Conservation (phyloP, 2,329 filamentous ascomycete species). For the Colletotrichum liaoningense region DNA sequence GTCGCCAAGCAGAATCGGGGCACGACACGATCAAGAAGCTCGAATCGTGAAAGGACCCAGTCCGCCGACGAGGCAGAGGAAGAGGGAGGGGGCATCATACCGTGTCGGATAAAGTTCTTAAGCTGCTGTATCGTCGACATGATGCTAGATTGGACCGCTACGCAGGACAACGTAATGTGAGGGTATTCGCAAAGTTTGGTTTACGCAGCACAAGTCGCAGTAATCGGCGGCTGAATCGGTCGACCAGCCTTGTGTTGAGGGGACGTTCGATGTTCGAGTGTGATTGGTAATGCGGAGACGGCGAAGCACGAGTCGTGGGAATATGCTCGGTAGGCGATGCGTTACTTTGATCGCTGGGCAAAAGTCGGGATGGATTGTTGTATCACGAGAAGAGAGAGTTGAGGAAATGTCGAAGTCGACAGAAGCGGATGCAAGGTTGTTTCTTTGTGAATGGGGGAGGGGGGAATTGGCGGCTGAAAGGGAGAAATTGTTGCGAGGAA, state of each 20-base stretch:
- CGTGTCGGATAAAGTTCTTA: slow-evolving; percentile 98
- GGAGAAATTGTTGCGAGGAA: slow-evolving; percentile 28
- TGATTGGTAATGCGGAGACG: slow-evolving; percentile 31
- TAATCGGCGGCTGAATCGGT: slow-evolving; percentile 16
- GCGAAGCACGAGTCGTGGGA: slow-evolving; percentile 23
- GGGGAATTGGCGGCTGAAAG: slow-evolving; percentile 17
- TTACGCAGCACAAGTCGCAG: slow-evolving; percentile 6
- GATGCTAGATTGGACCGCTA: slow-evolving; percentile 34
- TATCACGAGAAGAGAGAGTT: not conserved
- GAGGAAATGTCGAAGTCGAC: not conserved
- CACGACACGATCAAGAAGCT: no score
- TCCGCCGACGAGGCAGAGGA: not conserved
- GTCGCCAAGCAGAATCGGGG: slow-evolving; percentile 30
- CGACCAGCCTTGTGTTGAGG: slow-evolving; percentile 8
- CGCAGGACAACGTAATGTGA: slow-evolving; percentile 1
- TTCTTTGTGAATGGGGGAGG: slow-evolving; percentile 20
- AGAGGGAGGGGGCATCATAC: slow-evolving; percentile 52
- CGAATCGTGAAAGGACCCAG: not conserved
- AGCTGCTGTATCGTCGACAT: slow-evolving; percentile 90
- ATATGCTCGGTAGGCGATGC: not conserved
- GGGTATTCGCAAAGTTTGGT: slow-evolving; percentile 10
- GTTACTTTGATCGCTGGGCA: not conserved
- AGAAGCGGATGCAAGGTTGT: slow-evolving; percentile 14
- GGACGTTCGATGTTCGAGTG: slow-evolving; percentile 4
- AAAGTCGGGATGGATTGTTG: not conserved